These are phyloP conservation scores for Pyronema domesticum DNA, from an alignment of 495 filamentous ascomycete species.

Conservation along the genomic window DNA sequence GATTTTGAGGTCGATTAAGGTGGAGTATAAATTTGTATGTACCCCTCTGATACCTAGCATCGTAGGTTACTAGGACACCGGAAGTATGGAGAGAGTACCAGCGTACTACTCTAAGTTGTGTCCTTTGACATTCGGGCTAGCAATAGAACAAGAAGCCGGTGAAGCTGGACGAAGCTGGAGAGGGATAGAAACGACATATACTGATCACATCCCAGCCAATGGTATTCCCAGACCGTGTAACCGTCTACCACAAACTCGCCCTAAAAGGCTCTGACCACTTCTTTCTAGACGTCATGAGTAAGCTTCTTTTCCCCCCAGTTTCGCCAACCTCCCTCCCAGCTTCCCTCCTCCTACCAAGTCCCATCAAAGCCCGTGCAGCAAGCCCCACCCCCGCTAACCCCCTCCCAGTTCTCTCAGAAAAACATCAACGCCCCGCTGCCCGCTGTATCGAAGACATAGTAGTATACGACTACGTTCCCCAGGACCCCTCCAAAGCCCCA, in stretches of 20 bases:
- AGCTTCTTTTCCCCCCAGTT: no score
- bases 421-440: slow-evolving; percentile 59
- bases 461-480: slow-evolving; percentile 60
- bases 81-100: not conserved
- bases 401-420: slow-evolving; percentile 50
- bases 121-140: no score
- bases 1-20: slow-evolving; percentile 63
- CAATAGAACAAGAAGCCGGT: no score
- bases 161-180: no score
- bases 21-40: slow-evolving; percentile 83
- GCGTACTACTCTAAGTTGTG: no score
- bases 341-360: slow-evolving; percentile 14
- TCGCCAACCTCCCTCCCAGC: not conserved
- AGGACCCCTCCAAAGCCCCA: slow-evolving; percentile 38
- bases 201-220: slow-evolving; percentile 44
- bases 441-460: slow-evolving; percentile 67
- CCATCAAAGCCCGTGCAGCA: no score
- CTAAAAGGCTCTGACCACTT: slow-evolving; percentile 34
- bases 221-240: slow-evolving; percentile 70
- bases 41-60: not conserved
- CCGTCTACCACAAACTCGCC: slow-evolving; percentile 70
- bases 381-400: slow-evolving; percentile 12
- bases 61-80: not conserved
- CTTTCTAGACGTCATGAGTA: slow-evolving; percentile 36
- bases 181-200: not conserved